Conservation (phyloP, 306 rosid species). For the Mucuna pruriens region DNA sequence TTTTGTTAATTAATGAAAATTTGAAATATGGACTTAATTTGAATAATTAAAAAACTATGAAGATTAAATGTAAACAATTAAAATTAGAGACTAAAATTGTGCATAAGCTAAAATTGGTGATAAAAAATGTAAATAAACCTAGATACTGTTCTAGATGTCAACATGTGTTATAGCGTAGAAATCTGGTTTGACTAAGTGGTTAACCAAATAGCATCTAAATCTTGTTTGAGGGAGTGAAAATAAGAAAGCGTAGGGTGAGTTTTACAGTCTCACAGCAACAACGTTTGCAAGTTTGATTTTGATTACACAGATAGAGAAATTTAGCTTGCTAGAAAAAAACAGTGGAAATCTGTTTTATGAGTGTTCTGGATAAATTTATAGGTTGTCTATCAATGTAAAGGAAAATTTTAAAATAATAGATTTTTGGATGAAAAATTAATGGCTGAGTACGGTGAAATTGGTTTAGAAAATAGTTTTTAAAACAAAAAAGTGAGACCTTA, state of each 20-base stretch:
- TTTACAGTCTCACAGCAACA: constrained; percentile 20
- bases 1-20: no score
- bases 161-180: not conserved
- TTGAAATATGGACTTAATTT: no score
- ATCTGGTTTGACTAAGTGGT: not conserved
- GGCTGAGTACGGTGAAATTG: no score
- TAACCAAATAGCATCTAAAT: constrained; percentile 14
- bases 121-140: not conserved
- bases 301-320: not conserved
- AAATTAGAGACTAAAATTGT: not conserved
- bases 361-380: not conserved
- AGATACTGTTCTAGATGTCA: not conserved
- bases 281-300: constrained; percentile 7
- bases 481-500: no score
- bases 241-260: constrained; percentile 6
- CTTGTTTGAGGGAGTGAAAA: constrained; percentile 2
- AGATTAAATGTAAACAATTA: not conserved
- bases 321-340: not conserved
- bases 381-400: not conserved
- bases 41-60: not conserved
- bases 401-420: no score
- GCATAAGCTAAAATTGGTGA: no score
- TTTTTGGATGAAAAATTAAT: no score
- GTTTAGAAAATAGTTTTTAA: no score
- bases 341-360: constrained; percentile 19